Conservation (phyloP, 495 filamentous ascomycete genomes). For the Hypoxylon subgilvum region DNA sequence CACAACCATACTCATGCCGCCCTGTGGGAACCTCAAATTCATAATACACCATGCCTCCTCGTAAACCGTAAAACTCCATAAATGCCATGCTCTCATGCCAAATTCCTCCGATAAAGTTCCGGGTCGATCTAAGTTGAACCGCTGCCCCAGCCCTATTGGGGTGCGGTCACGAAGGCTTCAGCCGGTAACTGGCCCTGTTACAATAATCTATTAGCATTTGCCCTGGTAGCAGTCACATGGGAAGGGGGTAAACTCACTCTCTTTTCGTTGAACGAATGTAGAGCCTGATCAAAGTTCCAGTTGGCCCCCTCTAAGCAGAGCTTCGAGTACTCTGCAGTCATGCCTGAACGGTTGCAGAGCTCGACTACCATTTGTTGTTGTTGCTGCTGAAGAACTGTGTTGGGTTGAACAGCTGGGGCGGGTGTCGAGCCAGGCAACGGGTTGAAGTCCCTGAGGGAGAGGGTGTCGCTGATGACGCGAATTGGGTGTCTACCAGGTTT, state of each 20-base stretch:
- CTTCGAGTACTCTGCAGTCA: slow-evolving; percentile 74
- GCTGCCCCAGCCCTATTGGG: slow-evolving; percentile 12
- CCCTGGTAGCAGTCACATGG: neutral
- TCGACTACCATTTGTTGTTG: slow-evolving; percentile 69
- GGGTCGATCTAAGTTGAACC: neutral
- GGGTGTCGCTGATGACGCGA: slow-evolving; percentile 80
- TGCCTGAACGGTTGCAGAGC: slow-evolving; percentile 69
- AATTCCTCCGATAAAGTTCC: slow-evolving; percentile 7
- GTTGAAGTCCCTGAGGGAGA: slow-evolving; percentile 68
- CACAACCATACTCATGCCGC: slow-evolving; percentile 1
- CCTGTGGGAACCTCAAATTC: slow-evolving; percentile 10
- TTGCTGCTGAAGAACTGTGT: slow-evolving; percentile 54
- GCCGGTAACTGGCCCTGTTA: slow-evolving; percentile 46
- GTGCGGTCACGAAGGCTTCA: slow-evolving; percentile 42
- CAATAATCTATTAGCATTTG: slow-evolving; percentile 11
- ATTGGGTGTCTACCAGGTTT: slow-evolving; percentile 62
- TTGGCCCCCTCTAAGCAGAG: slow-evolving; percentile 72
- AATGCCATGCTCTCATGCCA: slow-evolving; percentile 25
- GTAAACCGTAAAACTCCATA: slow-evolving; percentile 27
- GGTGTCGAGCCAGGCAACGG: slow-evolving; percentile 44
- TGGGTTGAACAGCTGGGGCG: slow-evolving; percentile 19
- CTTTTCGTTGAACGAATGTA: slow-evolving; percentile 68
- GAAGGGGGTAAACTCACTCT: slow-evolving; percentile 40
- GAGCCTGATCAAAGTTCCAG: slow-evolving; percentile 75
- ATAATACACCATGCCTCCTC: slow-evolving; percentile 5